Evolutionary conservation across 2,329 filamentous ascomycete species (phyloP).

Genomic region (Talaromyces sp.): DNA sequence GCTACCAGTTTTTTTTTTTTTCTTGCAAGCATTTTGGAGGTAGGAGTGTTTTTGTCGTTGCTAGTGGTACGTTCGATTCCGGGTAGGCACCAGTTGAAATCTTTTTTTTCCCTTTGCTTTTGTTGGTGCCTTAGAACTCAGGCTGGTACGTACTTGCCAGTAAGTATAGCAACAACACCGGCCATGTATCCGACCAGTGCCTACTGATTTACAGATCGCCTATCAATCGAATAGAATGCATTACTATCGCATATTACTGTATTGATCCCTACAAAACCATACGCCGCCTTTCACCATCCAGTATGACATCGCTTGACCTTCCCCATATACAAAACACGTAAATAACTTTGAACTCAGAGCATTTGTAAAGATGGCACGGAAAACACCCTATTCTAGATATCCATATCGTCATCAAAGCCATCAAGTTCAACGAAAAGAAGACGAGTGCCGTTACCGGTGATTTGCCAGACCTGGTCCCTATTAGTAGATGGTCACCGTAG

Average conservation of each 20-base stretch:
- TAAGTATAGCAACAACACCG: neutral
- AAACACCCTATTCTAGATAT: conserved; percentile 28
- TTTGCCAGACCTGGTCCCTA: conserved; percentile 68
- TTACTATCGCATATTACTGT: conserved; percentile 6
- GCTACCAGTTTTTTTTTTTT: conserved; percentile 62
- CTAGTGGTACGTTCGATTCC: conserved; percentile 2
- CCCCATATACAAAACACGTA: conserved; percentile 10
- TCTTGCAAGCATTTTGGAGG: conserved; percentile 2
- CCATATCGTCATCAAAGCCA: conserved; percentile 45
- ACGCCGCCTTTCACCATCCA: conserved; percentile 13
- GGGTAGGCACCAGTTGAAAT: neutral
- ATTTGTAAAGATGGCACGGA: neutral
- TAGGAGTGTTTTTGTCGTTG: neutral
- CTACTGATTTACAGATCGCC: neutral
- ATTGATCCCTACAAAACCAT: neutral
- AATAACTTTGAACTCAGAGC: neutral
- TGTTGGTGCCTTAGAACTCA: neutral
- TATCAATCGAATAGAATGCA: neutral
- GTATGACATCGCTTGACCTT: conserved; percentile 15
- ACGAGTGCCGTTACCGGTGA: conserved; percentile 65
- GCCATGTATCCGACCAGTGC: too few relatives aligned
- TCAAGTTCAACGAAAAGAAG: conserved; percentile 67
- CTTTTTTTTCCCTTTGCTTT: neutral
- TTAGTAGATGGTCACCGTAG: conserved; percentile 32
- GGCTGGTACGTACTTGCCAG: neutral